A percentile compares a stretch with the other conserved stretches of the same genome.
These are phyloP conservation scores for Monosporascus sp. DNA, from an alignment of 2,329 filamentous ascomycete genomes.

Conservation along the genomic window DNA sequence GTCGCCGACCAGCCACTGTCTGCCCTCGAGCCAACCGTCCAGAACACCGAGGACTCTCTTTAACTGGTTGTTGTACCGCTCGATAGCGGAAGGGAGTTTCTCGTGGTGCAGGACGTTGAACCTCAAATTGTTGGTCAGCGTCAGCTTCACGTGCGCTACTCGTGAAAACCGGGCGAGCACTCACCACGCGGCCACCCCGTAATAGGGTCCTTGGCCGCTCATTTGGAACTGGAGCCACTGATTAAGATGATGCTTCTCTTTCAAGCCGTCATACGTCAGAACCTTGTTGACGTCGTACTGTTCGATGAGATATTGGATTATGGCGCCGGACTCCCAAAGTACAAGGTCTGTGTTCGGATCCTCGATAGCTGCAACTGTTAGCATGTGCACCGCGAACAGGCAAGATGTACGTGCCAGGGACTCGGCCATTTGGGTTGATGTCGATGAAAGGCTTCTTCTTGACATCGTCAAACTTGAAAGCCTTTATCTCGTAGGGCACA, in stretches of 20 bases:
- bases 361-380: constrained; percentile 25
- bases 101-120: constrained; percentile 33
- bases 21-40: constrained; percentile 30
- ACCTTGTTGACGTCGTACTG: constrained; percentile 32
- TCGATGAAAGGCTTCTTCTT: constrained; percentile 13
- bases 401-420: constrained; percentile 13
- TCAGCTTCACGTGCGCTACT: not conserved
- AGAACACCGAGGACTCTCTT: constrained; percentile 39
- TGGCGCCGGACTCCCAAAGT: constrained; percentile 41
- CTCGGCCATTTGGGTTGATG: constrained; percentile 15
- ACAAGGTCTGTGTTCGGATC: constrained; percentile 38
- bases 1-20: constrained; percentile 35
- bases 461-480: constrained; percentile 6
- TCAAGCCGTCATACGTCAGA: constrained; percentile 27
- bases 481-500: constrained; percentile 12
- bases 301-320: constrained; percentile 38
- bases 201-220: constrained; percentile 39
- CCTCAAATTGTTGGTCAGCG: constrained; percentile 22
- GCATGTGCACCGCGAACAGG: too few relatives aligned
- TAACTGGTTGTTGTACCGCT: constrained; percentile 42
- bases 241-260: constrained; percentile 28
- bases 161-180: not conserved
- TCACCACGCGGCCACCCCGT: constrained; percentile 20
- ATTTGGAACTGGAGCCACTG: constrained; percentile 40
- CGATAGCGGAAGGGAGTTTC: constrained; percentile 36